These are phyloP conservation scores for Selaginella tamariscina DNA, from an alignment of 75 land plant genomes.

Conservation along the genomic window DNA sequence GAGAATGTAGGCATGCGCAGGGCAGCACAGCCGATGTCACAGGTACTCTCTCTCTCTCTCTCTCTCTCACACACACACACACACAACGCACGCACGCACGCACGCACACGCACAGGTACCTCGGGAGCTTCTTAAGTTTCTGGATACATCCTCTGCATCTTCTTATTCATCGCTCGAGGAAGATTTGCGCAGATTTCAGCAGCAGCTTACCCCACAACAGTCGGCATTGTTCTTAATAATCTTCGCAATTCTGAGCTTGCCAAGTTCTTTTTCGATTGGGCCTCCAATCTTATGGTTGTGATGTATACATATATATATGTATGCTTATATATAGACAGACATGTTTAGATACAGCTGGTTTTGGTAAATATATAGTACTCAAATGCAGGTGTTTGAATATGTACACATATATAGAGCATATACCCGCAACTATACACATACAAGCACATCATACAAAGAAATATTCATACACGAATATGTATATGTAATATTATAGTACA, in stretches of 20 bases:
- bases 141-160: constrained; percentile 56
- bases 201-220: constrained; percentile 60
- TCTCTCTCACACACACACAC: too few species aligned
- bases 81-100: too few species aligned
- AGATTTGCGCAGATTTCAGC: constrained; percentile 47
- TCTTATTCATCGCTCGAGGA: constrained; percentile 35
- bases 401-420: too few species aligned
- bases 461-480: not conserved
- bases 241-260: constrained; percentile 42
- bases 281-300: too few species aligned
- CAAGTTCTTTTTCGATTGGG: constrained; percentile 61
- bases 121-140: constrained; percentile 55
- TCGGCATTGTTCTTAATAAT: constrained; percentile 82
- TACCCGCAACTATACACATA: too few species aligned
- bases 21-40: too few species aligned
- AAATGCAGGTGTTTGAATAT: not conserved
- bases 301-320: too few species aligned
- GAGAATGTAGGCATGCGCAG: constrained; percentile 61
- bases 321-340: too few species aligned
- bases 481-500: constrained; percentile 7
- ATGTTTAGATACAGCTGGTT: too few species aligned
- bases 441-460: too few species aligned
- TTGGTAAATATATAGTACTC: not conserved
- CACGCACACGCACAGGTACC: too few species aligned
- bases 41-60: too few species aligned